phyloP scores from a whole-genome alignment of 345 rosid genomes.

The Syzygium aromaticum region DNA sequence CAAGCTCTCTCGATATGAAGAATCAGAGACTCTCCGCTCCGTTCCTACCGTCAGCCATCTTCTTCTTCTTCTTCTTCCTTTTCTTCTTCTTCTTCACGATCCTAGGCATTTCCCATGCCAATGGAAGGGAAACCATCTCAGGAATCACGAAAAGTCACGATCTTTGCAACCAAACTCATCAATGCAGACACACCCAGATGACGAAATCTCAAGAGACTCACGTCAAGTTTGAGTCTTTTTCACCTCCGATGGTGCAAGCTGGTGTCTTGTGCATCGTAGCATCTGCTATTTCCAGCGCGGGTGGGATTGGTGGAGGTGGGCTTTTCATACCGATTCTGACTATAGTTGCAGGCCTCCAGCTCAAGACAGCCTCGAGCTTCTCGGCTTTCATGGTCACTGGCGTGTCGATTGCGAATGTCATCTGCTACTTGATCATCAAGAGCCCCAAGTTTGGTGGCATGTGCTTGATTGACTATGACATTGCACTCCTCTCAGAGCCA shows the following conservation, averaged over 20 bases:
- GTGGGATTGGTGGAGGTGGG: slow-evolving; percentile 93
- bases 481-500: slow-evolving; percentile 76
- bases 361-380: slow-evolving; percentile 68
- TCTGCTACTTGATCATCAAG: slow-evolving; percentile 29
- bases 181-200: slow-evolving; percentile 20
- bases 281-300: slow-evolving; percentile 80
- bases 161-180: slow-evolving; percentile 12
- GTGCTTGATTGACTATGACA: slow-evolving; percentile 51
- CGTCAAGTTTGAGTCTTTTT: slow-evolving; percentile 9
- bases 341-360: slow-evolving; percentile 56
- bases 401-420: slow-evolving; percentile 69
- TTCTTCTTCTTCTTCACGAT: slow-evolving; percentile 7
- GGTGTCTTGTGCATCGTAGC: slow-evolving; percentile 57
- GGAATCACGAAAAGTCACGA: slow-evolving; percentile 2
- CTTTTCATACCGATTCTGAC: slow-evolving; percentile 69
- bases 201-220: slow-evolving; percentile 15
- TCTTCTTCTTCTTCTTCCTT: slow-evolving; percentile 6
- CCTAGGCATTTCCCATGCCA: slow-evolving; percentile 12
- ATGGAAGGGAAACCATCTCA: slow-evolving; percentile 9
- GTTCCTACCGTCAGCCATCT: background rate
- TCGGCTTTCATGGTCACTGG: slow-evolving; percentile 95
- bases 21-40: background rate
- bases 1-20: background rate
- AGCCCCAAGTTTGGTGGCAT: slow-evolving; percentile 31
- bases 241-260: slow-evolving; percentile 31